Evolutionary conservation across 129 eudicot genomes (phyloP).

Genomic region (Chrysanthemum makinoi): DNA sequence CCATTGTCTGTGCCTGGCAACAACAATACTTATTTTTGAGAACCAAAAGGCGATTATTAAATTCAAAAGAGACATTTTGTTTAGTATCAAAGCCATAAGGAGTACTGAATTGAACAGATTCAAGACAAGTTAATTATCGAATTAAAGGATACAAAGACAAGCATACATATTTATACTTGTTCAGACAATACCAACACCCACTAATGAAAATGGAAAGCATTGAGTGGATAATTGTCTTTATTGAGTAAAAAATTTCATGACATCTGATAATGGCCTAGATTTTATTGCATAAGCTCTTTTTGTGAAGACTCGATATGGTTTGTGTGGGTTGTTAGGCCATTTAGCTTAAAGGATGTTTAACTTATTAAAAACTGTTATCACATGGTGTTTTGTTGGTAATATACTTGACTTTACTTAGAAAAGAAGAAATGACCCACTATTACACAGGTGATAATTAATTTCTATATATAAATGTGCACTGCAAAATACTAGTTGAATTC

Average conservation of each 20-base stretch:
- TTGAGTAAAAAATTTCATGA: constrained; percentile 23
- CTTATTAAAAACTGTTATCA: neutral
- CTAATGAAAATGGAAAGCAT: constrained; percentile 10
- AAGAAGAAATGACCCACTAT: too few relatives aligned
- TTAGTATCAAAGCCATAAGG: constrained; percentile 37
- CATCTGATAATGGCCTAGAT: constrained; percentile 5
- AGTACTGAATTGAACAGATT: constrained; percentile 3
- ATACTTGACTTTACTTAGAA: neutral
- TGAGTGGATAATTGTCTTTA: constrained; percentile 32
- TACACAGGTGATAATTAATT: too few relatives aligned
- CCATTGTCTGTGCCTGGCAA: constrained; percentile 39
- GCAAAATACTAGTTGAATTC: too few relatives aligned
- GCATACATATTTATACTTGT: constrained; percentile 50
- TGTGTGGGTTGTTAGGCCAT: constrained; percentile 2
- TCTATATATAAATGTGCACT: too few relatives aligned
- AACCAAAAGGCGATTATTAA: constrained; percentile 16
- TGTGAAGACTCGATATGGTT: constrained; percentile 31
- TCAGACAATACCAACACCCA: constrained; percentile 20
- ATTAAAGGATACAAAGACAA: constrained; percentile 27
- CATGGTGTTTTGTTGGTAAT: constrained; percentile 3
- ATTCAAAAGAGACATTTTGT: constrained; percentile 19
- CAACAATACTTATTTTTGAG: constrained; percentile 25
- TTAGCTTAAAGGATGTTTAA: neutral
- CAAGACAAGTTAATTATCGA: constrained; percentile 16
- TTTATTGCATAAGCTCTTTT: constrained; percentile 4